Evolutionary conservation across 768 basidiomycete genomes (phyloP).

Genomic region (Lentinula raphanica): DNA sequence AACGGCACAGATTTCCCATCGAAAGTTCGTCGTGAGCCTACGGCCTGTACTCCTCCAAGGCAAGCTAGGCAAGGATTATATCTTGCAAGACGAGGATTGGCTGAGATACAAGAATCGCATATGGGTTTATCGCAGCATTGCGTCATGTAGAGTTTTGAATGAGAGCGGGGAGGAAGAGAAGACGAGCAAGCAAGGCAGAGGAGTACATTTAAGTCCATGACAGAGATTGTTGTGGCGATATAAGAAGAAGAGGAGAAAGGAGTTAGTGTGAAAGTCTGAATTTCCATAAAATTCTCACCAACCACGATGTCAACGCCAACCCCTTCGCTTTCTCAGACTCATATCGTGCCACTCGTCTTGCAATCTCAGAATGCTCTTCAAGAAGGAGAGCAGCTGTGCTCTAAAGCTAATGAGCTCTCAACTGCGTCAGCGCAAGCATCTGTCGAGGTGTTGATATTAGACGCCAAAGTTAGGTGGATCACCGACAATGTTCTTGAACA

Average conservation of each 20-base stretch:
- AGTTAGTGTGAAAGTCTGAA: too few relatives aligned
- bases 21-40: slow-evolving; percentile 14
- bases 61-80: slow-evolving; percentile 75
- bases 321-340: slow-evolving; percentile 52
- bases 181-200: slow-evolving; percentile 62
- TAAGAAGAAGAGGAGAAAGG: not conserved
- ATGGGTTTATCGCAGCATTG: slow-evolving; percentile 63
- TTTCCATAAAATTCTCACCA: not conserved
- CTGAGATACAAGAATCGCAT: slow-evolving; percentile 50
- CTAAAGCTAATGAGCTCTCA: slow-evolving; percentile 57
- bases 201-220: slow-evolving; percentile 16
- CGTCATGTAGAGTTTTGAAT: slow-evolving; percentile 40
- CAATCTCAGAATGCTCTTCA: slow-evolving; percentile 82
- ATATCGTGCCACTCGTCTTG: slow-evolving; percentile 69
- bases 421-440: slow-evolving; percentile 60
- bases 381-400: slow-evolving; percentile 72
- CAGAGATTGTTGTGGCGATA: not conserved
- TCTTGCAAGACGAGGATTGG: slow-evolving; percentile 58
- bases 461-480: slow-evolving; percentile 78
- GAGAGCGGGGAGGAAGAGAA: slow-evolving; percentile 39
- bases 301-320: not conserved
- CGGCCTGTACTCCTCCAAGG: slow-evolving; percentile 49
- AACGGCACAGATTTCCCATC: not conserved
- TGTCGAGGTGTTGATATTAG: slow-evolving; percentile 69
- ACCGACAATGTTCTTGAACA: slow-evolving; percentile 71